Base-by-base conservation (phyloP, 352 stramenopile species). In the Aphanomyces astaci region DNA sequence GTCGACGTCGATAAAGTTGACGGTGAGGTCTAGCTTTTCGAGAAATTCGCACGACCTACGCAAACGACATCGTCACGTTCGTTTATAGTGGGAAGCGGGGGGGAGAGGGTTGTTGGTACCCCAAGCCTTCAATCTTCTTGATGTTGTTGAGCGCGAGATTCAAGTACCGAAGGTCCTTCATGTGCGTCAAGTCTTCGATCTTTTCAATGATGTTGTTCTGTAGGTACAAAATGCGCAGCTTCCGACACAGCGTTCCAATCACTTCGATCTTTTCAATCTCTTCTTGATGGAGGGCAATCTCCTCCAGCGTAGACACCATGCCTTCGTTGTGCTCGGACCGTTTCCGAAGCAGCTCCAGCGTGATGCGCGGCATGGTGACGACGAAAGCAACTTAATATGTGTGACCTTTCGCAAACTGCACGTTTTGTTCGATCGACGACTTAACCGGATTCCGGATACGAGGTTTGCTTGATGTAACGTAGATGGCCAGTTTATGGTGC, bases 121-220 rank as follows among this genome's bases (percentile, higher is more conserved):
- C 68, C 4, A 96, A 65, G 0, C 88, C 90, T 73, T 97, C 89
- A 66, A 98, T 95, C 43, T 81, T 90, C 57, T 62, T 76, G 59
- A 98, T 89, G 71, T 98, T 98, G 76, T 98, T 98, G 17, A 98
- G 80, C 28, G 94, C 94, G 55, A 98, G 78, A 74, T 98, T 98
- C 28, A 98, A 79, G 78, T 98, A 98, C 66, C 96, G 82, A 17
- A 98, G 78, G 64, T 94, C 79, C 71, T 97, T 98, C 71, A 98
- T 84, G 68, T 97, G 89, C 73, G 89, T 86, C 56, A 98, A 74
- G 72, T 97, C 90, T 66, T 96, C 81, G 40, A 98, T 97, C 48
- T 87, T 86, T 11, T 87, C 74, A 69, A 98, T 98, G 70, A 98
- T 97, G 77, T 98, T 98, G 81, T 98, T 98, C 71, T 98, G 93